phyloP scores from a whole-genome alignment of 129 eudicot species.

The Artemisia annua region DNA sequence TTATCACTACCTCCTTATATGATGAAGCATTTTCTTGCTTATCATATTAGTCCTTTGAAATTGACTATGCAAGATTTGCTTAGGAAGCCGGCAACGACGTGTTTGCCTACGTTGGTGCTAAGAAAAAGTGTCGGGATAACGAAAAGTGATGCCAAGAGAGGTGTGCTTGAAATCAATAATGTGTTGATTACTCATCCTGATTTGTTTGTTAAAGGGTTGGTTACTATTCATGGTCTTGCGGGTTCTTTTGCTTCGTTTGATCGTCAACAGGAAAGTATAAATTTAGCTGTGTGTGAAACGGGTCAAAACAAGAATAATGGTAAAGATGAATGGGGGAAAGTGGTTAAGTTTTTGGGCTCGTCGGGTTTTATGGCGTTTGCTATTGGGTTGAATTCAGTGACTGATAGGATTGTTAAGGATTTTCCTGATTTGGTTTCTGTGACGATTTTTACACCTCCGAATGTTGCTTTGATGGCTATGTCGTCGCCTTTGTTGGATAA shows the following conservation, averaged over 20 bases:
- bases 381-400: conserved; percentile 51
- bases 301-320: conserved; percentile 15
- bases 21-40: conserved; percentile 44
- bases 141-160: conserved; percentile 19
- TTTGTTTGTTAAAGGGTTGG: conserved; percentile 52
- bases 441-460: conserved; percentile 56
- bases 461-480: conserved; percentile 40
- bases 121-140: conserved; percentile 43
- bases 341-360: conserved; percentile 38
- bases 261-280: conserved; percentile 25
- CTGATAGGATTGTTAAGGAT: conserved; percentile 52
- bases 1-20: conserved; percentile 45
- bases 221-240: conserved; percentile 54
- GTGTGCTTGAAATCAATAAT: conserved; percentile 51
- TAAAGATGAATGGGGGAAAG: conserved; percentile 47
- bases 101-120: conserved; percentile 46
- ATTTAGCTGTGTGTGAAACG: conserved; percentile 35
- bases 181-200: conserved; percentile 67
- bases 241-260: conserved; percentile 38
- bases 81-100: conserved; percentile 43
- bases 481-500: conserved; percentile 52
- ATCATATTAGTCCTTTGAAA: conserved; percentile 53
- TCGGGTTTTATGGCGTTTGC: conserved; percentile 65
- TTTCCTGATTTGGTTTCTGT: conserved; percentile 41
- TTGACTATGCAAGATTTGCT: conserved; percentile 39